A percentile compares a stretch with the other conserved stretches of the same genome.
Conservation (phyloP, 768 basidiomycete genomes). For the Suillus brevipes region DNA sequence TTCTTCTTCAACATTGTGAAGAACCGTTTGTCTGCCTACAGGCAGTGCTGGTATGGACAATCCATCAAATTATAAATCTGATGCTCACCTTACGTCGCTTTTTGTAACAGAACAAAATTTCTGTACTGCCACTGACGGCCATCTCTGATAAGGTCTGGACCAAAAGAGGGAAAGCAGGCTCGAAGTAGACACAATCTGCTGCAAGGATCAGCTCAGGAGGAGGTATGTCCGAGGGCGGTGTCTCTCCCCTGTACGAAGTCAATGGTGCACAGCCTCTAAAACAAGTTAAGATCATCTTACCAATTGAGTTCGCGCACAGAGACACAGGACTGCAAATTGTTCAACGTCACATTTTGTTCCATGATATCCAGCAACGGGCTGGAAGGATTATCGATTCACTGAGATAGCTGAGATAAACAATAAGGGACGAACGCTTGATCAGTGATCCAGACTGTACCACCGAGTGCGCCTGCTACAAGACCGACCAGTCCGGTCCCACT, state of each 20-base stretch:
- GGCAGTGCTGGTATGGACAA: slow-evolving; percentile 2
- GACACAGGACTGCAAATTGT: slow-evolving; percentile 54
- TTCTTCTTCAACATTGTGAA: slow-evolving; percentile 76
- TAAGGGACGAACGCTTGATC: slow-evolving; percentile 79
- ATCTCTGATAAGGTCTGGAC: slow-evolving; percentile 77
- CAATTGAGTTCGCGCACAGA: slow-evolving; percentile 78
- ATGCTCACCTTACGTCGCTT: slow-evolving; percentile 80
- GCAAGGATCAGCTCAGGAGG: slow-evolving; percentile 75
- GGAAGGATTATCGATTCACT: slow-evolving; percentile 16
- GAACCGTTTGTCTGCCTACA: slow-evolving; percentile 85
- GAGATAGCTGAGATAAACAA: slow-evolving; percentile 12
- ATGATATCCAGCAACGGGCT: slow-evolving; percentile 82
- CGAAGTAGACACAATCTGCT: slow-evolving; percentile 95
- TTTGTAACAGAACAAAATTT: slow-evolving; percentile 91
- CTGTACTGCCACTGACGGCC: slow-evolving; percentile 47
- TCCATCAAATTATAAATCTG: not conserved
- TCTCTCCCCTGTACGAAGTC: slow-evolving; percentile 57
- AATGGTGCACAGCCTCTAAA: slow-evolving; percentile 4
- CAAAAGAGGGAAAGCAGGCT: slow-evolving; percentile 87
- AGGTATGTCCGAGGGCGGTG: slow-evolving; percentile 46
- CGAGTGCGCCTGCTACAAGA: slow-evolving; percentile 71
- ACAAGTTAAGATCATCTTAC: slow-evolving; percentile 30
- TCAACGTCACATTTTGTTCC: slow-evolving; percentile 68
- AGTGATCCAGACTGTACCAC: slow-evolving; percentile 74
- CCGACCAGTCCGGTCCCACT: slow-evolving; percentile 95